phyloP scores from a whole-genome alignment of 768 basidiomycete species.

The Tricholoma bakamatsutake region DNA sequence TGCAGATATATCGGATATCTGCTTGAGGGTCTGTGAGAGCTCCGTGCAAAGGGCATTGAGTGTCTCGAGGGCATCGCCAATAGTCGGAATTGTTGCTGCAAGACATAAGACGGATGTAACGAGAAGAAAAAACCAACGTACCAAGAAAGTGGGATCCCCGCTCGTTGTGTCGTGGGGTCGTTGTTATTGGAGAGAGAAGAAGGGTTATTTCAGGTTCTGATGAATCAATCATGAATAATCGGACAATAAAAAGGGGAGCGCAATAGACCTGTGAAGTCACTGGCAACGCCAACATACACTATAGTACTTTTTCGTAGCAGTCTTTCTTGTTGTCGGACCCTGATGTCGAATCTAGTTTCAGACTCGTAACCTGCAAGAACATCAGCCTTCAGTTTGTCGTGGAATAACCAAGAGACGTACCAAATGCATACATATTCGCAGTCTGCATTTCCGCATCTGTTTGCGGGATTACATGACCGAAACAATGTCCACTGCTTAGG shows the following conservation, averaged over 20 bases:
- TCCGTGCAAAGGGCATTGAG: slow-evolving; percentile 57
- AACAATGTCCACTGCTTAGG: slow-evolving; percentile 56
- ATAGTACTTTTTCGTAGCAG: slow-evolving; percentile 57
- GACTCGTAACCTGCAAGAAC: slow-evolving; percentile 39
- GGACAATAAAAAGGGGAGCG: not conserved
- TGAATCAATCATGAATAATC: not conserved
- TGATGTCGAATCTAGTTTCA: slow-evolving; percentile 54
- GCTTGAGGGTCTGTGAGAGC: slow-evolving; percentile 54
- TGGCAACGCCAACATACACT: slow-evolving; percentile 63
- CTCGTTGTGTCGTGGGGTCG: slow-evolving; percentile 53
- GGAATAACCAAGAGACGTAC: slow-evolving; percentile 26
- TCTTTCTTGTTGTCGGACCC: slow-evolving; percentile 48
- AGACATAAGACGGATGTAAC: slow-evolving; percentile 1
- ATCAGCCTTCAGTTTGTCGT: not conserved
- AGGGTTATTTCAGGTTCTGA: slow-evolving; percentile 70
- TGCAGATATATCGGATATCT: slow-evolving; percentile 60
- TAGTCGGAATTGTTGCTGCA: slow-evolving; percentile 67
- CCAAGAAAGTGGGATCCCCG: slow-evolving; percentile 52
- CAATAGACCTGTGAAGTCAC: slow-evolving; percentile 59
- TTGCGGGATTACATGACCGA: slow-evolving; percentile 50
- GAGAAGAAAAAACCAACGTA: slow-evolving; percentile 20
- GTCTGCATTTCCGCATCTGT: slow-evolving; percentile 61
- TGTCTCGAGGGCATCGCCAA: slow-evolving; percentile 69
- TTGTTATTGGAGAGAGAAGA: slow-evolving; percentile 63
- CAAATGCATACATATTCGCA: slow-evolving; percentile 47